Evolutionary conservation across 352 stramenopile genomes (phyloP).

Genomic region (Globisporangium iwayamae): DNA sequence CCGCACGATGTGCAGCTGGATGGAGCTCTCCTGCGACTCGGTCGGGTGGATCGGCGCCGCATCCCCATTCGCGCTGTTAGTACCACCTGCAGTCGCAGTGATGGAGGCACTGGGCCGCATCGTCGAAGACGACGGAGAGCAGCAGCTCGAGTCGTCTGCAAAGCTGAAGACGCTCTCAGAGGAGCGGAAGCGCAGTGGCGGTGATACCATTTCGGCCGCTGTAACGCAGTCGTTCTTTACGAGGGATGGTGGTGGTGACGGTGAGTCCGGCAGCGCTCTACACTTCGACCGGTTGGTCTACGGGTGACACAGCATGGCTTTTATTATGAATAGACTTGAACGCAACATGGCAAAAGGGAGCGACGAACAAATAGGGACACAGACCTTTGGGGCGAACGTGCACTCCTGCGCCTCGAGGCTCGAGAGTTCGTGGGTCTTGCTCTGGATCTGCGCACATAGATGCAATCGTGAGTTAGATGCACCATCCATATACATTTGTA

Average conservation of each 20-base stretch:
- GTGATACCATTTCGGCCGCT: constrained; percentile 1
- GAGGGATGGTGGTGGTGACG: constrained; percentile 1
- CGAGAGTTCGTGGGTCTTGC: constrained; percentile 39
- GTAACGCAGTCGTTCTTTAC: constrained; percentile 11
- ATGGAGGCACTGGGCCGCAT: background rate
- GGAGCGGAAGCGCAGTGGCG: constrained; percentile 3
- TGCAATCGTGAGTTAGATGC: too few relatives aligned
- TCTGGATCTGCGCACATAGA: constrained; percentile 25
- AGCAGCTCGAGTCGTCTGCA: background rate
- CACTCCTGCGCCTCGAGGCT: constrained; percentile 41
- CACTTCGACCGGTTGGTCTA: constrained; percentile 10
- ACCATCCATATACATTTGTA: too few relatives aligned
- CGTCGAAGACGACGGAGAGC: background rate
- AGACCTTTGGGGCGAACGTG: constrained; percentile 60
- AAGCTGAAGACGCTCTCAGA: background rate
- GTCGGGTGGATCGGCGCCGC: constrained; percentile 34
- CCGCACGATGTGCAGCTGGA: constrained; percentile 48
- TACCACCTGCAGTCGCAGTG: constrained; percentile 10
- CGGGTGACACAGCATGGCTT: too few relatives aligned
- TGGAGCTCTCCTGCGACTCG: constrained; percentile 57
- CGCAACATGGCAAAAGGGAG: too few relatives aligned
- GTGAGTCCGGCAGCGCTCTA: constrained; percentile 4
- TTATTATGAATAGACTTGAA: too few relatives aligned
- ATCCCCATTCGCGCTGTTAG: too few relatives aligned
- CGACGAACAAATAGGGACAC: background rate